Evolutionary conservation across 345 rosid genomes (phyloP), one percentile per base, ranked within the genome.

Genomic region (Nephelium lappaceum): DNA sequence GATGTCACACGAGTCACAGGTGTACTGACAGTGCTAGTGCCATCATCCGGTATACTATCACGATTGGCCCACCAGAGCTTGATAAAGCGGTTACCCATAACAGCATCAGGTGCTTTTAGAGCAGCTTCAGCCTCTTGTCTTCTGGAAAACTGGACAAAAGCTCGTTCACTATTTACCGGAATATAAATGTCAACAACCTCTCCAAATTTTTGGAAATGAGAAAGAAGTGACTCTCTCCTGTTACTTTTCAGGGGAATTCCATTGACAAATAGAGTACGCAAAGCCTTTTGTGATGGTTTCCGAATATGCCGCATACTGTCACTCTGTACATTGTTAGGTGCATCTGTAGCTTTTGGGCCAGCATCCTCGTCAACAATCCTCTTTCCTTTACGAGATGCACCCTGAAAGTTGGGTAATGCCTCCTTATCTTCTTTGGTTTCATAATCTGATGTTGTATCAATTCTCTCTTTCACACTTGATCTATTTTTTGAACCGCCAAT

Each of bases 41-140:
- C 89, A 80, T 85, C 91, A 85, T 90, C 93, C 67, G 86, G 88
- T 78, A 93, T 83, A 81, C 85, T 93, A 86, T 96, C 99, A 53
- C 98, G 91, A 83, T 96, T 96, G 67, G 99, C 98, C 99, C 99
- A 96, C 93, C 93, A 92, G 70, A 96, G 89, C 85, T 90, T 96
- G 85, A 96, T 91, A 85, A 96, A 96, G 68, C 98, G 97, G 84
- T 96, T 96, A 70, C 98, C 99, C 99, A 96, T 96, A 69, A 96
- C 97, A 81, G 98, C 99, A 90, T 96, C 98, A 80, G 98, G 99
- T 75, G 99, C 89, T 82, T 78, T 87, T 67, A 96, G 87, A 79
- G 98, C 99, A 84, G 98, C 94, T 83, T 96, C 99, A 61, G 98
- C 98, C 79, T 93, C 98, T 84, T 96, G 98, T 74, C 95, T 92